Evolutionary conservation across 768 basidiomycete species (phyloP), one percentile per base, ranked within the genome.

Genomic region (Kwoniella sp.): DNA sequence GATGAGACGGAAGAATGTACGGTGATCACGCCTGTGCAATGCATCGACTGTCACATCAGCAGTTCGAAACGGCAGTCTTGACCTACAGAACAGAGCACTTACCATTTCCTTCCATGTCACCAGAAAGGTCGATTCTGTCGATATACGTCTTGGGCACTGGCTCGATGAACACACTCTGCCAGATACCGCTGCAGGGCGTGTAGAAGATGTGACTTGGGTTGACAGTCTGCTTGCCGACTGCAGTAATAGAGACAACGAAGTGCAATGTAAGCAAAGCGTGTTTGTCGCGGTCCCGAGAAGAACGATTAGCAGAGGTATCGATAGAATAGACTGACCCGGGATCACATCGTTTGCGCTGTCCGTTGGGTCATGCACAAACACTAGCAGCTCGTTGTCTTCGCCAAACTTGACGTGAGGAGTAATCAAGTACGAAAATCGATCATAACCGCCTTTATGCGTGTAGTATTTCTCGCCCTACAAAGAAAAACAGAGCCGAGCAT

Each of bases 141-240:
- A 71, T 65, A 30, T 67, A 55, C 11, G 48, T 41, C 45, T 51
- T 54, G 4, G 70, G 70, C 9, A 68, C 66, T 26, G 70, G 70
- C 55, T 71, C 70, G 50, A 71, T 61, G 59, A 67, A 71, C 4
- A 71, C 70, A 29, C 63, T 65, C 31, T 68, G 66, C 70, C 70
- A 71, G 45, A 71, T 71, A 23, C 70, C 70, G 28, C 61, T 56
- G 26, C 70, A 71, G 4, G 70, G 66, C 15, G 62, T 71, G 26
- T 71, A 71, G 65, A 71, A 68, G 47, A 71, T 71, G 61, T 71
- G 70, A 61, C 58, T 61, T 12, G 70, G 70, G 11, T 34, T 22
- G 1, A 54, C 54, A 1, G 70, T 68, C 57, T 71, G 70, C 48
- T 71, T 71, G 41, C 70, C 70, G 31, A 65, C 70, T 70, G 38